Percentiles rank a stretch among this genome's conserved stretches.
phyloP scores from a whole-genome alignment of 805 yeast genomes.

The Candida quercuum region DNA sequence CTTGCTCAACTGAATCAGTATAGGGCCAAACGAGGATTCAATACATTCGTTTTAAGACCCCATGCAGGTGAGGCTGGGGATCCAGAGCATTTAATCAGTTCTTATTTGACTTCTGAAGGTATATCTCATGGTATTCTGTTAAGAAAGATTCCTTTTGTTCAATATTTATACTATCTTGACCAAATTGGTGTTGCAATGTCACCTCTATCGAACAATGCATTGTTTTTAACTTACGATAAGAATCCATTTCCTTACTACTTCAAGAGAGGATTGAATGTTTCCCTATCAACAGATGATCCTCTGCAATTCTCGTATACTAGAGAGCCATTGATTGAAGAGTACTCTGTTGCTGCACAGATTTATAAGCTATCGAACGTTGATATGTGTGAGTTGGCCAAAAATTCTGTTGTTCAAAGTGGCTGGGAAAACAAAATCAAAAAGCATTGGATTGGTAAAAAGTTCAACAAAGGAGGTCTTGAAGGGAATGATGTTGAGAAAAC shows the following conservation, averaged over 20 bases:
- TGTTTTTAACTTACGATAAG: conserved; percentile 92
- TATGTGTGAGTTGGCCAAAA: conserved; percentile 93
- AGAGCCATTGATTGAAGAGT: conserved; percentile 96
- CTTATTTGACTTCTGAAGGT: conserved; percentile 85
- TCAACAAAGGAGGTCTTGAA: conserved; percentile 51
- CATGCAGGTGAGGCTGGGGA: conserved; percentile 99
- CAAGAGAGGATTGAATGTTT: conserved; percentile 89
- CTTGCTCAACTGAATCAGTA: conserved; percentile 81
- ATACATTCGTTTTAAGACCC: conserved; percentile 92
- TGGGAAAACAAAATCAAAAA: conserved; percentile 81
- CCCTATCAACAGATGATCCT: conserved; percentile 96
- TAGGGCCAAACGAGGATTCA: conserved; percentile 69
- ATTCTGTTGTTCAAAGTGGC: conserved; percentile 91
- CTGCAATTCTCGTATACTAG: conserved; percentile 94
- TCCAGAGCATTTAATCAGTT: conserved; percentile 90
- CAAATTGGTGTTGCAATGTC: conserved; percentile 99
- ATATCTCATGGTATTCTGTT: conserved; percentile 93
- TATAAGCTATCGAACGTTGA: conserved; percentile 92
- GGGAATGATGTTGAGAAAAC: conserved; percentile 92
- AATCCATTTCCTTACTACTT: conserved; percentile 92
- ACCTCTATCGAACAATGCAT: conserved; percentile 93
- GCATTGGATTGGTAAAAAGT: conserved; percentile 87
- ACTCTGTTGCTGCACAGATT: conserved; percentile 97
- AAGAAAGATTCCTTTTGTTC: conserved; percentile 92
- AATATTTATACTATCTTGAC: conserved; percentile 86